Evolutionary conservation across 2,329 filamentous ascomycete species (phyloP), one percentile per base, ranked within the genome.

Genomic region (Xylariaceae sp.): DNA sequence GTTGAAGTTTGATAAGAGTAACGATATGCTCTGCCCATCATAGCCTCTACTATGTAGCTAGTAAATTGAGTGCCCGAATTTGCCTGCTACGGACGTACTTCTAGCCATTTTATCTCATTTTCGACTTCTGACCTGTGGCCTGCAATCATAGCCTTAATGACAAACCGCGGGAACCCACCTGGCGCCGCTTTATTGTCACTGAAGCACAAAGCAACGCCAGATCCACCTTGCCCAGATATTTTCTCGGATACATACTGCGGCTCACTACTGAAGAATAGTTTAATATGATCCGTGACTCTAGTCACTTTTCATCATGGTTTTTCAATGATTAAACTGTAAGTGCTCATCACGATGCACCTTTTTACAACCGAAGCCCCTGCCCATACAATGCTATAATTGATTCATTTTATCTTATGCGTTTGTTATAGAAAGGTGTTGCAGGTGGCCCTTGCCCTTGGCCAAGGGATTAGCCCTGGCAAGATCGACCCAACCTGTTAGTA

Each of bases 11-110:
- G 7, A 35, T 23, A 6, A 21, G 20, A 9, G 29, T 35, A n/a
- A 45, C 42, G 10, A 45, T 44, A 11, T 35, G 42, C 29, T 45
- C 42, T 45, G 42, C 29, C 42, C 42, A 35, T 35, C 5, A 21
- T 18, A 45, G 9, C n/a, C 9, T 35, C 42, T 45, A 21, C 5
- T 7, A 5, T 8, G 9, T 35, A 4, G n/a, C 35, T 13, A 35
- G 42, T 15, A 35, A 2, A 16, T n/a, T n/a, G n/a, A 3, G 9
- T 21, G 1, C 4, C n/a, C 26, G 13, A 16, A 13, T 10, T 11
- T 15, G 2, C 11, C 2, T 2, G n/a, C 26, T 18, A n/a, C 9
- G 8, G 11, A 24, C 9, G 29, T 21, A 35, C 42, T 4, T 24
- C 1, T 26, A 45, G 18, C 29, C 29, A 45, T 35, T 6, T 24